phyloP scores from a whole-genome alignment of 108 stramenopile species.

The Phaeodactylum tricornutum region DNA sequence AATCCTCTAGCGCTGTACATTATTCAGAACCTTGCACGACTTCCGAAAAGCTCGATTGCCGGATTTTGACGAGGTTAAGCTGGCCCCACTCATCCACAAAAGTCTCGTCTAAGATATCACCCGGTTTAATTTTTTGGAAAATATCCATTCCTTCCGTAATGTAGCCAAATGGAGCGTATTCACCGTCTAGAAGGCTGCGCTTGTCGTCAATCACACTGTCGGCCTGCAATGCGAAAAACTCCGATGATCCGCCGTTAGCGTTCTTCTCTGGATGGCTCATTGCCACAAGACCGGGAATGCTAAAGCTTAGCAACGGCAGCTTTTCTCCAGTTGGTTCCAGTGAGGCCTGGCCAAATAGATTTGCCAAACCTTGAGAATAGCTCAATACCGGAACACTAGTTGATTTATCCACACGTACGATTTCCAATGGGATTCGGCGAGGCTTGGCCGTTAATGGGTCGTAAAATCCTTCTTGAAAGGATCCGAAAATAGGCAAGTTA shows the following conservation, averaged over 20 bases:
- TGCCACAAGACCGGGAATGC: conserved; percentile 66
- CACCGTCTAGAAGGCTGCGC: conserved; percentile 48
- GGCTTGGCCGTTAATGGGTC: conserved; percentile 76
- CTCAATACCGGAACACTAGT: conserved; percentile 2
- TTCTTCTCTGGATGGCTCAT: conserved; percentile 71
- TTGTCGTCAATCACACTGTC: conserved; percentile 29
- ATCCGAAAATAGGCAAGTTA: conserved; percentile 54
- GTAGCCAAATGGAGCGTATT: conserved; percentile 81
- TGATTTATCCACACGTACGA: conserved; percentile 51
- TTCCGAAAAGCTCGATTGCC: conserved; percentile 33
- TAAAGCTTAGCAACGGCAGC: conserved; percentile 56
- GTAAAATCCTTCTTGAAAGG: conserved; percentile 80
- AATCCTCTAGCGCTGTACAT: no score
- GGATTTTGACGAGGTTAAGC: conserved; percentile 68
- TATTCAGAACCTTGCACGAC: no score
- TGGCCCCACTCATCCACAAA: conserved; percentile 63
- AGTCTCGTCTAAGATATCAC: conserved; percentile 68
- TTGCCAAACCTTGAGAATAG: conserved; percentile 18
- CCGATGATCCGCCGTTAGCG: conserved; percentile 67
- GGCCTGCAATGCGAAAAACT: conserved; percentile 57
- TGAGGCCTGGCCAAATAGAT: conserved; percentile 34
- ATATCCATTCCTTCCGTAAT: conserved; percentile 60
- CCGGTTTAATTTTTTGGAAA: conserved; percentile 46
- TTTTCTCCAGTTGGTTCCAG: conserved; percentile 10
- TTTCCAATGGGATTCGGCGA: conserved; percentile 68